phyloP scores from a whole-genome alignment of 1,139 yeast genomes.

The Taphrina flavorubra region DNA sequence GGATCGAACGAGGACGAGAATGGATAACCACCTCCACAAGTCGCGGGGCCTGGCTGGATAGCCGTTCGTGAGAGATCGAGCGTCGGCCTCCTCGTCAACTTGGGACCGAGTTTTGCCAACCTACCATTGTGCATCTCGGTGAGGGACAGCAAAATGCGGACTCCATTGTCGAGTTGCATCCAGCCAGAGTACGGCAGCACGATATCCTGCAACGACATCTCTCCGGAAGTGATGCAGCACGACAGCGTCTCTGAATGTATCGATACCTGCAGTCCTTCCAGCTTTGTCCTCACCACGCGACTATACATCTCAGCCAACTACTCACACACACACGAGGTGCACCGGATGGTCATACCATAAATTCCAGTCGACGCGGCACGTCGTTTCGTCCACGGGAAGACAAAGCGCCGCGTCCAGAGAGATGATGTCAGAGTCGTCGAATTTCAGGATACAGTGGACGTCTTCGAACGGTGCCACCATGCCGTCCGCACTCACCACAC shows the following conservation, averaged over 20 bases:
- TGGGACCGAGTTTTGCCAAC: not conserved
- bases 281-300: conserved; percentile 8
- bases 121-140: not conserved
- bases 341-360: not conserved
- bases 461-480: conserved; percentile 18
- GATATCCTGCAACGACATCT: conserved; percentile 4
- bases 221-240: conserved; percentile 2
- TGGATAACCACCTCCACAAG: conserved; percentile 4
- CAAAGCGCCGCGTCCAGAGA: conserved; percentile 13
- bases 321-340: not conserved
- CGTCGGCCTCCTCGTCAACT: conserved; percentile 1
- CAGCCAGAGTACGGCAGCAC: conserved; percentile 9
- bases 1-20: not conserved
- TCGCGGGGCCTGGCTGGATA: not conserved
- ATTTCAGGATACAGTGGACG: conserved; percentile 2
- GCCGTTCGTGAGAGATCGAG: not conserved
- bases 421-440: not conserved
- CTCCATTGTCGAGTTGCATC: conserved; percentile 12
- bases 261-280: not conserved
- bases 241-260: conserved; percentile 13
- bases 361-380: conserved; percentile 13
- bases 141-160: conserved; percentile 6
- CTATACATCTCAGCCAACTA: not conserved
- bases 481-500: conserved; percentile 12
- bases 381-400: not conserved